Conservation (phyloP, 148 eudicot species). For the Camellia japonica region DNA sequence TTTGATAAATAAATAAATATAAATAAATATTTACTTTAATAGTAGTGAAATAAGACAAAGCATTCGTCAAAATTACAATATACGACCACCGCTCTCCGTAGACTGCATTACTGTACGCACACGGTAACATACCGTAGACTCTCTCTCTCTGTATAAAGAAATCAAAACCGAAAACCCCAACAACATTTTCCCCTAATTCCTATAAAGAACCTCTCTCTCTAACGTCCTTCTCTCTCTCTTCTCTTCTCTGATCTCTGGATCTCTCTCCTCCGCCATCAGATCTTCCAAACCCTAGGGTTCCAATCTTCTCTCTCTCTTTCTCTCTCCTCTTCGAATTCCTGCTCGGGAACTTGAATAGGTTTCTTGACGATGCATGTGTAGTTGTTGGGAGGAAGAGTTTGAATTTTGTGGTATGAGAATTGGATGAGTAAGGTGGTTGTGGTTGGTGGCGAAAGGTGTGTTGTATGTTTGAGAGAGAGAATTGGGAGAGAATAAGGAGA, state of each 20-base stretch:
- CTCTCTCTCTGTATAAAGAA: too few relatives aligned
- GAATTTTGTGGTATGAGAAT: not conserved
- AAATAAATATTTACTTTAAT: too few relatives aligned
- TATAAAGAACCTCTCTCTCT: not conserved
- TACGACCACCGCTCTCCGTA: not conserved
- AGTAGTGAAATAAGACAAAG: not conserved
- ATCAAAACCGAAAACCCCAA: too few relatives aligned
- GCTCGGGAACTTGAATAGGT: not conserved
- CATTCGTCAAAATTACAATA: not conserved
- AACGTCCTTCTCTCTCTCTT: not conserved
- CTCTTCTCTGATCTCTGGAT: not conserved
- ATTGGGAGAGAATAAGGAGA: conserved; percentile 17
- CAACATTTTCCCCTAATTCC: not conserved
- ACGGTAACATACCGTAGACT: too few relatives aligned
- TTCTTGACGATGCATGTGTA: not conserved
- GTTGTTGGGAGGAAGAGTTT: not conserved
- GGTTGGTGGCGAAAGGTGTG: conserved; percentile 19
- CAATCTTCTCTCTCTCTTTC: not conserved
- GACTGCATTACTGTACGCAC: not conserved
- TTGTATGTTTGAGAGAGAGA: conserved; percentile 15
- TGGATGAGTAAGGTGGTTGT: conserved; percentile 17
- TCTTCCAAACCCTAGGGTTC: conserved; percentile 8
- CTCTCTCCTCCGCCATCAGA: conserved; percentile 7
- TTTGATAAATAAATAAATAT: too few relatives aligned
- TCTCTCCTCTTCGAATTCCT: not conserved